These are phyloP conservation scores for Auricularia cornea DNA, from an alignment of 768 basidiomycete genomes.

Conservation along the genomic window DNA sequence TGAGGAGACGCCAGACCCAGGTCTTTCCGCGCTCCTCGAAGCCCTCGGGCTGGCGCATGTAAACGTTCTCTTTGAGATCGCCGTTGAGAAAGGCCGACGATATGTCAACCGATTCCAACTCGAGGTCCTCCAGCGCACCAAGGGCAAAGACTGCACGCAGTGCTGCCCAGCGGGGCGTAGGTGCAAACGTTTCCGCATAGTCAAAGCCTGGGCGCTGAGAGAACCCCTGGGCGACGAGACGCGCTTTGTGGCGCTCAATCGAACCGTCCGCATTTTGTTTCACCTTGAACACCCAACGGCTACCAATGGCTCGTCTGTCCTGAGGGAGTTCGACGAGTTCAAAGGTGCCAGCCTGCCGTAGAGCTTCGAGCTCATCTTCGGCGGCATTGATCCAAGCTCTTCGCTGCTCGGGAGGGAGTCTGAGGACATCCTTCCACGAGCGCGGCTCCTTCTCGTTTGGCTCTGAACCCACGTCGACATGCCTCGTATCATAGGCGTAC, in stretches of 20 bases:
- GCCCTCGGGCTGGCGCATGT: slow-evolving; percentile 17
- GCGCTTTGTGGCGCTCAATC: no score
- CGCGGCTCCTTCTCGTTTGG: no score
- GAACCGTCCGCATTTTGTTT: slow-evolving; percentile 7
- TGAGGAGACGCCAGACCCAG: background rate
- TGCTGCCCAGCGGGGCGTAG: slow-evolving; percentile 1
- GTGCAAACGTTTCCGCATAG: slow-evolving; percentile 17
- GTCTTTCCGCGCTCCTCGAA: background rate
- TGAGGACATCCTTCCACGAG: no score
- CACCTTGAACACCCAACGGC: slow-evolving; percentile 8
- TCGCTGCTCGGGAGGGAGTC: no score
- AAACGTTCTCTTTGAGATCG: slow-evolving; percentile 16
- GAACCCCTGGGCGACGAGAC: slow-evolving; percentile 20
- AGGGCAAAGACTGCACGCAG: slow-evolving; percentile 4
- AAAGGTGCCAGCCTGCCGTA: no score
- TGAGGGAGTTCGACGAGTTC: no score
- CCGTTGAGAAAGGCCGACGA: slow-evolving; percentile 15
- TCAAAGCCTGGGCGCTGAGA: slow-evolving; percentile 17
- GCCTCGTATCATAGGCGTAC: no score
- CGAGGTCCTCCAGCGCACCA: slow-evolving; percentile 5
- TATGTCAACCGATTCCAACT: slow-evolving; percentile 8
- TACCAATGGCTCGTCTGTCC: no score
- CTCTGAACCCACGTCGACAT: no score
- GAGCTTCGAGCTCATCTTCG: no score
- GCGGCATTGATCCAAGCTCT: no score